A percentile compares a stretch with the other conserved stretches of the same genome.
Evolutionary conservation across 78 protist species (phyloP).

Genomic region (Carpediemonas membranifera): DNA sequence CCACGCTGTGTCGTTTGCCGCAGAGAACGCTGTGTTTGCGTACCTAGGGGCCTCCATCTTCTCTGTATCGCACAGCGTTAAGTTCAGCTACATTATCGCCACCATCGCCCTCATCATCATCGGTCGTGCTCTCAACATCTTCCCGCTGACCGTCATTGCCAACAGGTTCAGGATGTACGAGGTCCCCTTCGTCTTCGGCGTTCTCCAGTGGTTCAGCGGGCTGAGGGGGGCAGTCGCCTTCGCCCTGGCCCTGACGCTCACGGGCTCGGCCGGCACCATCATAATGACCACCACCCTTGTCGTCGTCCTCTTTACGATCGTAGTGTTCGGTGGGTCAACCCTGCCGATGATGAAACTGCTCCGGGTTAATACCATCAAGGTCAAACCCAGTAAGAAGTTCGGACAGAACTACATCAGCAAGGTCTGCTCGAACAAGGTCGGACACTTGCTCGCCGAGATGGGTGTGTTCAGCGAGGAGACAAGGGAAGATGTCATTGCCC

Average conservation of each 20-base stretch:
- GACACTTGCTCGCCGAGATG: background rate
- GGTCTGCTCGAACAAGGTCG: background rate
- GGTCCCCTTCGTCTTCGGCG: background rate
- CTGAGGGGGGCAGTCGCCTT: conserved; percentile 36
- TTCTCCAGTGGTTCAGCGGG: conserved; percentile 48
- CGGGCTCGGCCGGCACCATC: conserved; percentile 49
- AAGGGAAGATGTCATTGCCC: background rate
- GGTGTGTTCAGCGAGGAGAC: too few species aligned
- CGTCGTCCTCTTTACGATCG: conserved; percentile 43
- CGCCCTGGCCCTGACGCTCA: conserved; percentile 39
- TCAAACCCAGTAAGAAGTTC: background rate
- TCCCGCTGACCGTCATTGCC: conserved; percentile 19
- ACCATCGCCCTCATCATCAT: conserved; percentile 6
- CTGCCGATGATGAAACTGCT: conserved; percentile 25
- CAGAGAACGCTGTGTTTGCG: too few species aligned
- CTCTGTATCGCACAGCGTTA: too few species aligned
- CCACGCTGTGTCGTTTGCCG: too few species aligned
- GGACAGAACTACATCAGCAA: background rate
- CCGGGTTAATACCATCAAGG: background rate
- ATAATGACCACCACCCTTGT: conserved; percentile 50
- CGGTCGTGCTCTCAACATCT: conserved; percentile 43
- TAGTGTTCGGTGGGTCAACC: conserved; percentile 48
- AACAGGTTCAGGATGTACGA: conserved; percentile 7
- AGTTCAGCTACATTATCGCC: too few species aligned
- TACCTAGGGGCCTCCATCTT: too few species aligned